These are phyloP conservation scores for Aegilops umbellulata DNA, from an alignment of 176 grass and related monocot genomes.

Conservation along the genomic window DNA sequence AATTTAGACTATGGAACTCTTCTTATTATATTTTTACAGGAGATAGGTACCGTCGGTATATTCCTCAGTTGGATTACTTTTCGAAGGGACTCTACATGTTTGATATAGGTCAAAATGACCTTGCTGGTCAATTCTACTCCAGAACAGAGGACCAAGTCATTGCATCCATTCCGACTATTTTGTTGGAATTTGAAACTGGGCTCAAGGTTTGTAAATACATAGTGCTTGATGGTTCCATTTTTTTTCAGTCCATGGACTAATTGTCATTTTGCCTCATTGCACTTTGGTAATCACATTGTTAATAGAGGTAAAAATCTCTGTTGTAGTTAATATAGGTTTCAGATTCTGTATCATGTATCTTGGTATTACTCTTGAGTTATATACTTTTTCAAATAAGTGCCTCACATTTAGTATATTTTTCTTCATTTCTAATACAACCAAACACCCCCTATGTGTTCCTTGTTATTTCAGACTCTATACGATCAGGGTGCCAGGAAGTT, in stretches of 20 bases:
- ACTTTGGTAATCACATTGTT: background rate
- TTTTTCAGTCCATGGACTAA: background rate
- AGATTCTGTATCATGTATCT: background rate
- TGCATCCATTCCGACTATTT: constrained; percentile 84
- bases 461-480: constrained; percentile 72
- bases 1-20: background rate
- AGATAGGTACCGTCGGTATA: constrained; percentile 56
- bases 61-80: constrained; percentile 82
- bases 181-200: constrained; percentile 85
- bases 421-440: background rate
- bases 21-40: constrained; percentile 47
- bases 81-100: constrained; percentile 86
- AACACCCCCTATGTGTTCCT: background rate
- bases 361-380: background rate
- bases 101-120: constrained; percentile 98
- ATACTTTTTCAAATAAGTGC: background rate
- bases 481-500: constrained; percentile 93
- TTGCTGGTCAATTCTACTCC: constrained; percentile 87
- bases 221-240: background rate
- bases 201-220: constrained; percentile 67
- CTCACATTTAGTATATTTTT: background rate
- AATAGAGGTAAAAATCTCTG: background rate
- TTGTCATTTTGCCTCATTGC: background rate
- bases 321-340: background rate
- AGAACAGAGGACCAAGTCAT: constrained; percentile 86